phyloP scores from a whole-genome alignment of 768 basidiomycete species.

The Kwoniella shandongensis region DNA sequence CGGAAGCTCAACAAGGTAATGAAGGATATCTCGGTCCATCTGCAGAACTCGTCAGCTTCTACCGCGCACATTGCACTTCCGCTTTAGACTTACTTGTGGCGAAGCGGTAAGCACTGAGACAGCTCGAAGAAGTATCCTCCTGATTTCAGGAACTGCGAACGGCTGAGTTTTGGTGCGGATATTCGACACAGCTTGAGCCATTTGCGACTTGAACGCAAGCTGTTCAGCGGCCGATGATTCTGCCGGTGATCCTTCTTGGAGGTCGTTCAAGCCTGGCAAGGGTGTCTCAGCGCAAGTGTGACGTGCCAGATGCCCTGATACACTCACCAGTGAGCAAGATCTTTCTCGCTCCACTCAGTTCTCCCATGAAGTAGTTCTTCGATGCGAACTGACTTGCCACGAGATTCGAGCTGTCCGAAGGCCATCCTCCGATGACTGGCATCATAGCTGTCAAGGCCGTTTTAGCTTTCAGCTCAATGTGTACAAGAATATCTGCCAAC shows the following conservation, averaged over 20 bases:
- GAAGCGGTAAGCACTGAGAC: slow-evolving; percentile 74
- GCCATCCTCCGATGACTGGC: slow-evolving; percentile 59
- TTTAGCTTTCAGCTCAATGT: neutral
- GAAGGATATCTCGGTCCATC: slow-evolving; percentile 82
- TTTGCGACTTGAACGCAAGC: slow-evolving; percentile 64
- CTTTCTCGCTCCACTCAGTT: slow-evolving; percentile 68
- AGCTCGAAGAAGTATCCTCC: slow-evolving; percentile 80
- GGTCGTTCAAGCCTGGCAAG: slow-evolving; percentile 59
- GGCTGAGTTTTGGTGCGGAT: slow-evolving; percentile 70
- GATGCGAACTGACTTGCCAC: slow-evolving; percentile 83
- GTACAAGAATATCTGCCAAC: slow-evolving; percentile 37
- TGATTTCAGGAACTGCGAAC: slow-evolving; percentile 78
- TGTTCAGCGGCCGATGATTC: slow-evolving; percentile 66
- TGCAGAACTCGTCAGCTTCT: slow-evolving; percentile 49
- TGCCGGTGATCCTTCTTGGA: slow-evolving; percentile 66
- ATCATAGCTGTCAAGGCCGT: slow-evolving; percentile 39
- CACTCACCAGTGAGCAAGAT: slow-evolving; percentile 37
- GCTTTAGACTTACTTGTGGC: slow-evolving; percentile 59
- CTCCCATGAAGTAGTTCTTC: slow-evolving; percentile 86
- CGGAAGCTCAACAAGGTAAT: slow-evolving; percentile 81
- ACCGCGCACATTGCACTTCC: neutral
- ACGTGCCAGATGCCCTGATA: no score
- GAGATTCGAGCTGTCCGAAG: slow-evolving; percentile 75
- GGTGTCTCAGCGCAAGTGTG: neutral
- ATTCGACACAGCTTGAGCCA: slow-evolving; percentile 66